Evolutionary conservation across 2,329 filamentous ascomycete genomes (phyloP).

Genomic region (Aspergillus sp.): DNA sequence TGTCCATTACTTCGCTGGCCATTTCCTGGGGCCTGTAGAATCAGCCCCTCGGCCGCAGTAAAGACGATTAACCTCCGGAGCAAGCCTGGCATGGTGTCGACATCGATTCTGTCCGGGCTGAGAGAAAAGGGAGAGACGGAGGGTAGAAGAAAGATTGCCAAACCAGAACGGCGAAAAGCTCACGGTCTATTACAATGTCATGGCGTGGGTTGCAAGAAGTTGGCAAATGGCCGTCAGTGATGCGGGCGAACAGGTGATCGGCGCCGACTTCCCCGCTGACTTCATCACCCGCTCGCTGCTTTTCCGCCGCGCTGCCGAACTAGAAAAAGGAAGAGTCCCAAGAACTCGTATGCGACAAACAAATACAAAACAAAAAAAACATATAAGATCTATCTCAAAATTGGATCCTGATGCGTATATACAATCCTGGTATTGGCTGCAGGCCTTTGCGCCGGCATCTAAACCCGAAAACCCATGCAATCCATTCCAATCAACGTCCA

Average conservation of each 20-base stretch:
- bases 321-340: neutral
- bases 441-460: conserved; percentile 16
- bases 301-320: conserved; percentile 1
- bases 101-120: conserved; percentile 9
- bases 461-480: conserved; percentile 11
- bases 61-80: conserved; percentile 78
- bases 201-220: neutral
- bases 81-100: conserved; percentile 65
- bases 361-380: conserved; percentile 1
- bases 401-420: conserved; percentile 21
- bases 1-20: conserved; percentile 41
- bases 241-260: neutral
- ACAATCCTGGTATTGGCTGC: conserved; percentile 20
- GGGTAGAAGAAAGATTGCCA: neutral
- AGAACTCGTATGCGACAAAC: neutral
- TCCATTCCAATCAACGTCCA: conserved; percentile 9
- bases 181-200: neutral
- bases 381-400: conserved; percentile 21
- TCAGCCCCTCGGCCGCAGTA: conserved; percentile 77
- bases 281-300: conserved; percentile 4
- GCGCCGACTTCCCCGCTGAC: neutral
- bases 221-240: neutral
- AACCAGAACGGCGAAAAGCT: no score
- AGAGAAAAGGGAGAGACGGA: neutral
- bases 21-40: conserved; percentile 70